Percentiles rank a stretch among this genome's conserved stretches.
Evolutionary conservation across 805 yeast species (phyloP).

Genomic region (Yarrowia deformans): DNA sequence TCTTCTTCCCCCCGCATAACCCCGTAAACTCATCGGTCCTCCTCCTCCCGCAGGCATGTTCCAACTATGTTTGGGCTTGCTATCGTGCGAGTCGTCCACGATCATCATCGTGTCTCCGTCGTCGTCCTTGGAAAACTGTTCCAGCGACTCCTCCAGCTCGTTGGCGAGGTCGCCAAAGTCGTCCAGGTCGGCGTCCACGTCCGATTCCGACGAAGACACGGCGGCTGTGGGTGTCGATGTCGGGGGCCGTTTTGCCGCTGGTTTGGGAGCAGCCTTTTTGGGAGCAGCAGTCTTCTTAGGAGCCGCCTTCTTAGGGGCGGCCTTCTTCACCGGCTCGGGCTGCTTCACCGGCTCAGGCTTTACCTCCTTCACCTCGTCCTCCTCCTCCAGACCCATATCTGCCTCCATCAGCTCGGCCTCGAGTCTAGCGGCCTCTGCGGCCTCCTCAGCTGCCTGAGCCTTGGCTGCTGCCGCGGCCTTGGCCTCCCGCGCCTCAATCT

Average conservation of each 20-base stretch:
- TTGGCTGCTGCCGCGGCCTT: background rate
- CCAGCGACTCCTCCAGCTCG: constrained; percentile 38
- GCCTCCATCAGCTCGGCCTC: constrained; percentile 30
- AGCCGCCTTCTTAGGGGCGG: background rate
- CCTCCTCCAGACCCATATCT: constrained; percentile 16
- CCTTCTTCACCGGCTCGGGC: constrained; percentile 10
- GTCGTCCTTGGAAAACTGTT: constrained; percentile 18
- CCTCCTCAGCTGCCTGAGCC: constrained; percentile 13
- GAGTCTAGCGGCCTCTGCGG: constrained; percentile 25
- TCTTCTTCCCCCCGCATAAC: constrained; percentile 16
- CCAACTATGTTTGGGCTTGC: constrained; percentile 14
- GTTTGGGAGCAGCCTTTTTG: constrained; percentile 11
- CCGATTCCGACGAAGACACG: constrained; percentile 14
- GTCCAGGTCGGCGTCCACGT: constrained; percentile 28
- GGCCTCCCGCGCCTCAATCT: constrained; percentile 9
- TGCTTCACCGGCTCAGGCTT: background rate
- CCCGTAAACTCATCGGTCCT: constrained; percentile 35
- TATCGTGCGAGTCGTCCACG: constrained; percentile 24
- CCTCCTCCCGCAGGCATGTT: constrained; percentile 9
- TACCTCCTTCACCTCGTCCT: background rate
- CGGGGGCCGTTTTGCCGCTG: constrained; percentile 20
- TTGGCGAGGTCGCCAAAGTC: constrained; percentile 36
- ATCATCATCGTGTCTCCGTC: constrained; percentile 28
- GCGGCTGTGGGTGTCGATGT: background rate
- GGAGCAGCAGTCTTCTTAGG: background rate